Base-by-base conservation (phyloP, 306 rosid genomes). In the Vigna trinervia region DNA sequence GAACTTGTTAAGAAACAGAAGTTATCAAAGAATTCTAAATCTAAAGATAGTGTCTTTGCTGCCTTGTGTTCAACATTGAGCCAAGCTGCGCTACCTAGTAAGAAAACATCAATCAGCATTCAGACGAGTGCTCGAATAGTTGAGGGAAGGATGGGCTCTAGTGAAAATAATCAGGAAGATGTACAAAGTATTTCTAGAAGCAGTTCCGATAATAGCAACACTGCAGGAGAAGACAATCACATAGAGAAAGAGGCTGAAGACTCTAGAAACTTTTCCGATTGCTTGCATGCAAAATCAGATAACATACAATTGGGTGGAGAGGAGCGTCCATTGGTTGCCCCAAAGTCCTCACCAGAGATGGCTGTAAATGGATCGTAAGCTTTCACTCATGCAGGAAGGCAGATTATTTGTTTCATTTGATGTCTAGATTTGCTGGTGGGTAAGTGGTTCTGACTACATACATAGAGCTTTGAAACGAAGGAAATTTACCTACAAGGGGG, bases 281-380 rank as follows among this genome's bases (percentile, higher is more conserved):
- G 81, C 72, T 75, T 81, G 87, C 90, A 84, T 60, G 80, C 78
- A 63, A 32, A 84, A 47, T 76, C 91, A 32, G 97, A 90, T 47
- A 88, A 71, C 74, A 74, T 84, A 71, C 92, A 88, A 81, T 79
- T 89, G 90, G 85, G 86, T 62, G 92, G 89, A 39, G 97, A 92
- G 71, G 98, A 92, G 20, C 78, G 87, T 71, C 81, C 93, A 14
- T 81, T 92, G 86, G 83, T 94, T 78, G 89, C 98, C 3, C 89
- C 96, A 4, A 87, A 86, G 65, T 88, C 98, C 22, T 92, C 96
- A 9, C 90, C 97, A 15, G 97, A 92, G 79, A 94, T 94, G 98
- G 87, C 93, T 73, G 97, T 92, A 74, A 94, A 94, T 79, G 97
- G 98, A 69, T 94, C 93, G 0, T 94, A 76, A 84, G 63, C 81